phyloP scores from a whole-genome alignment of 106 monocot species.

The Narthecium ossifragum region DNA sequence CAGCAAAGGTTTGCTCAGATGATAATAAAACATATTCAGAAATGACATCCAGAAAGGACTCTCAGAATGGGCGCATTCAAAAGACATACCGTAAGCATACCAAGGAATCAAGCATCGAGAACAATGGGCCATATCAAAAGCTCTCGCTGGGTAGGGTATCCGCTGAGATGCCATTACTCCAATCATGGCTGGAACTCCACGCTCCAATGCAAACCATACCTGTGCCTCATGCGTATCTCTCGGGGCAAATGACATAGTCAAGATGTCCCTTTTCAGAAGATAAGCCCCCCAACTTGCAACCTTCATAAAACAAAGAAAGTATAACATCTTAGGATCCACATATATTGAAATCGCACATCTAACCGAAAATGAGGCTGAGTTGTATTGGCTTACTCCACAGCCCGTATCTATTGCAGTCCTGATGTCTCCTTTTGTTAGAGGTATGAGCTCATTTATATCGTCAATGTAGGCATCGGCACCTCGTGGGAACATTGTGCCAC shows the following conservation, averaged over 20 bases:
- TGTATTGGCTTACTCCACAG: constrained; percentile 42
- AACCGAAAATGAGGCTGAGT: not conserved
- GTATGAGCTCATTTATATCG: constrained; percentile 44
- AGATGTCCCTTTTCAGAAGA: constrained; percentile 34
- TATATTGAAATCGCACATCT: not conserved
- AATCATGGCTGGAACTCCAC: constrained; percentile 76
- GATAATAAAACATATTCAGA: no score
- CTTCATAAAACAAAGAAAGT: constrained; percentile 10
- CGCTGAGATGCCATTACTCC: constrained; percentile 47
- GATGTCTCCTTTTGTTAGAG: constrained; percentile 44
- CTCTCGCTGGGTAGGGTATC: constrained; percentile 46
- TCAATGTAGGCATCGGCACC: constrained; percentile 75
- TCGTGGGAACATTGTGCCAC: constrained; percentile 67
- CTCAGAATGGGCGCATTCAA: not conserved
- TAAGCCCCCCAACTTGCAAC: constrained; percentile 78
- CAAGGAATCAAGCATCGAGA: constrained; percentile 65
- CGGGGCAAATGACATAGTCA: constrained; percentile 45
- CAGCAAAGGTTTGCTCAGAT: no score
- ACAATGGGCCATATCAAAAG: constrained; percentile 54
- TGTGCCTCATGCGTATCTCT: constrained; percentile 53
- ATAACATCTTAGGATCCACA: not conserved
- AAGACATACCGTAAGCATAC: constrained; percentile 27
- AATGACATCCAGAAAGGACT: no score
- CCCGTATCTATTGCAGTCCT: constrained; percentile 72
- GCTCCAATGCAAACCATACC: constrained; percentile 67